Percentiles rank a stretch among this genome's conserved stretches.
phyloP scores from a whole-genome alignment of 257 asterid species.

The Capsicum rhomboideum region DNA sequence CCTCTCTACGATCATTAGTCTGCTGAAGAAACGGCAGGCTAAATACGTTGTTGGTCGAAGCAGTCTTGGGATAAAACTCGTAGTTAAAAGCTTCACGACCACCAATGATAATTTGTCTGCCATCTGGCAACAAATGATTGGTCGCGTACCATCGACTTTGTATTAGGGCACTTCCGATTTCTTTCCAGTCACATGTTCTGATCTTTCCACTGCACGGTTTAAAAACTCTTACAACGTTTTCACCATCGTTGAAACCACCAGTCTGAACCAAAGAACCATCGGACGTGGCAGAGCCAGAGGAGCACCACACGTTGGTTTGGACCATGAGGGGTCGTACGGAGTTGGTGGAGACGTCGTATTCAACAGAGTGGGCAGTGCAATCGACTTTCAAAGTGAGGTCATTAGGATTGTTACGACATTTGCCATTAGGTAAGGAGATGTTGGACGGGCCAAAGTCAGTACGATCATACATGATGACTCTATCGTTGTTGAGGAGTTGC shows the following conservation, averaged over 20 bases:
- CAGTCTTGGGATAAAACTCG: constrained; percentile 31
- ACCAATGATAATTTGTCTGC: constrained; percentile 27
- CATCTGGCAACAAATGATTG: constrained; percentile 33
- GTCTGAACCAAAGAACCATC: constrained; percentile 66
- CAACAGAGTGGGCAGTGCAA: constrained; percentile 68
- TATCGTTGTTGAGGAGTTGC: constrained; percentile 62
- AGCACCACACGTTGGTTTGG: constrained; percentile 75
- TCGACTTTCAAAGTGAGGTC: constrained; percentile 34
- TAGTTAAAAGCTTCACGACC: constrained; percentile 33
- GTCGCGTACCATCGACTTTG: constrained; percentile 39
- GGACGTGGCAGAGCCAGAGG: constrained; percentile 50
- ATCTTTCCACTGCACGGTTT: constrained; percentile 17
- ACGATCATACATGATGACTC: constrained; percentile 53
- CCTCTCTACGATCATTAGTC: constrained; percentile 20
- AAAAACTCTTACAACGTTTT: constrained; percentile 19
- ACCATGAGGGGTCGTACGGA: constrained; percentile 35
- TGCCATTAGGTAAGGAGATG: constrained; percentile 35
- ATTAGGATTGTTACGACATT: constrained; percentile 36
- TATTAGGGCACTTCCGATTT: background rate
- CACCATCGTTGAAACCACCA: constrained; percentile 77
- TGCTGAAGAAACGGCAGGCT: constrained; percentile 19
- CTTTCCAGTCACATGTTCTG: constrained; percentile 27
- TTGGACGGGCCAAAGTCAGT: constrained; percentile 68
- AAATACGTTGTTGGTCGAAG: background rate
- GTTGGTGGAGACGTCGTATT: constrained; percentile 35